Conservation (phyloP, 148 eudicot species). For the Chenopodium album region DNA sequence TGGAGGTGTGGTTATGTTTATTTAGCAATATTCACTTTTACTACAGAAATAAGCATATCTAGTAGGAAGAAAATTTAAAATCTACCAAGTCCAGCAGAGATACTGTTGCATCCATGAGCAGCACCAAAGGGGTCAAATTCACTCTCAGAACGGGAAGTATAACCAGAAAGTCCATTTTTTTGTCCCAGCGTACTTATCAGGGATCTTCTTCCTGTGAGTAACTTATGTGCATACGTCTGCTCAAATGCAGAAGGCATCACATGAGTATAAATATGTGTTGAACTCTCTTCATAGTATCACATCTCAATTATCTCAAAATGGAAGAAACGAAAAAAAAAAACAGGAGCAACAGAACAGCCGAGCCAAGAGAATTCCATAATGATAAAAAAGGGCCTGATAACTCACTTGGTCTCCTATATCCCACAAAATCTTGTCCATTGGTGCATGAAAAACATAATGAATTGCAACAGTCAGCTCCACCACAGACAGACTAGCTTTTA, state of each 20-base stretch:
- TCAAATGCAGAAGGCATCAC: conserved; percentile 15
- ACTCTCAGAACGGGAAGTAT: conserved; percentile 51
- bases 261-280: too few species aligned
- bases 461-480: conserved; percentile 88
- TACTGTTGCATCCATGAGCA: conserved; percentile 95
- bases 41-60: not conserved
- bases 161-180: conserved; percentile 52
- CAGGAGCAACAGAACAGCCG: not conserved
- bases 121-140: conserved; percentile 79
- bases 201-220: conserved; percentile 80
- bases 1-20: not conserved
- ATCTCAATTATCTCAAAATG: not conserved
- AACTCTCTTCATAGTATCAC: too few species aligned
- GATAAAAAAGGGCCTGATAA: not conserved
- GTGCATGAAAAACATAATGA: conserved; percentile 81
- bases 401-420: conserved; percentile 82
- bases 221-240: conserved; percentile 75
- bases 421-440: conserved; percentile 91
- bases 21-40: not conserved
- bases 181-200: conserved; percentile 46
- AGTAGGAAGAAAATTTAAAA: not conserved
- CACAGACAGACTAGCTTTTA: conserved; percentile 62
- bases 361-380: not conserved
- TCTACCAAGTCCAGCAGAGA: conserved; percentile 94
- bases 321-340: not conserved